phyloP scores from a whole-genome alignment of 2,329 filamentous ascomycete genomes.

The Hypoxylon sp. region DNA sequence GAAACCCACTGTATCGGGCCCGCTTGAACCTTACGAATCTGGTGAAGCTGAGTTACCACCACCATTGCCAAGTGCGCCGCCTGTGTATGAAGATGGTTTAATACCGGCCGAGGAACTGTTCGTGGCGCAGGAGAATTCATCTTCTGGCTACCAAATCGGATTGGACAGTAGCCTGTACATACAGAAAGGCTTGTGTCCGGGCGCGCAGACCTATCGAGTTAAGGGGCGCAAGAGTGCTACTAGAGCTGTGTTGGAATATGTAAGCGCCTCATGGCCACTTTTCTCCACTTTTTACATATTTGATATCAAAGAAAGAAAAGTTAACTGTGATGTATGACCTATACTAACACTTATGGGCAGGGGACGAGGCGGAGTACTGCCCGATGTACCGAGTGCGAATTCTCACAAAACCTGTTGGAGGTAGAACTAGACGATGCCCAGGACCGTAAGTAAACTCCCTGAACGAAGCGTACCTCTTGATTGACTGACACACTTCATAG shows the following conservation, averaged over 20 bases:
- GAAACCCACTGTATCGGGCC: slow-evolving; percentile 11
- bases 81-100: slow-evolving; percentile 43
- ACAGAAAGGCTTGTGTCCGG: slow-evolving; percentile 58
- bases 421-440: slow-evolving; percentile 43
- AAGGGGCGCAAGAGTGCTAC: slow-evolving; percentile 58
- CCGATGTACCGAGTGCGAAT: slow-evolving; percentile 47
- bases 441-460: slow-evolving; percentile 40
- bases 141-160: slow-evolving; percentile 52
- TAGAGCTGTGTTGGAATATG: slow-evolving; percentile 50
- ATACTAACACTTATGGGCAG: slow-evolving; percentile 31
- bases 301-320: background rate
- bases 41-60: slow-evolving; percentile 10
- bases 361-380: slow-evolving; percentile 41
- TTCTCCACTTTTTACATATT: background rate
- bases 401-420: slow-evolving; percentile 41
- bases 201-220: slow-evolving; percentile 56
- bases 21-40: slow-evolving; percentile 9
- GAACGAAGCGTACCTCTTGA: background rate
- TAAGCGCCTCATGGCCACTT: slow-evolving; percentile 28
- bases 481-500: slow-evolving; percentile 43
- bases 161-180: slow-evolving; percentile 56
- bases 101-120: slow-evolving; percentile 46
- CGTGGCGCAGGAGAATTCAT: slow-evolving; percentile 17
- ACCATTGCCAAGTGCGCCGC: slow-evolving; percentile 12
- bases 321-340: background rate